Base-by-base conservation (phyloP, 352 stramenopile genomes). In the Sclerospora graminicola region DNA sequence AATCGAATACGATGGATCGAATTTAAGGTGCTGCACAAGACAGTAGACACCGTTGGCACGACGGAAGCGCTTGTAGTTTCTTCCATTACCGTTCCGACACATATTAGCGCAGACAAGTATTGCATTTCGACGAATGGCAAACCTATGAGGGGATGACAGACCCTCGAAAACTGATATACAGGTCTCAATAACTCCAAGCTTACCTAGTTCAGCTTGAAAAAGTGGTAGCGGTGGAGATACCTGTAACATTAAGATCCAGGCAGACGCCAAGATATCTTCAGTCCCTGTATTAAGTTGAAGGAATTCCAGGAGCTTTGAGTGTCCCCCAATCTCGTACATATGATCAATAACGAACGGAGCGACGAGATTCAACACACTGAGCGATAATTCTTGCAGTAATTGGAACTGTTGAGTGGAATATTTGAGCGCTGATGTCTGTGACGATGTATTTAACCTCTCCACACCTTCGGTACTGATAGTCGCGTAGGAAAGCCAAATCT, bases 241-340 rank as follows among this genome's bases (percentile, higher is more conserved):
- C 8, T 85, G 70, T 1, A 71, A 19, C 31, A 83, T 52, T n/a
- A 88, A 44, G 13, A 82, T 28, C 73, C 76, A 88, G 0, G 65
- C n/a, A n/a, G n/a, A n/a, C n/a, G n/a, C n/a, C n/a, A n/a, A n/a
- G n/a, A n/a, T n/a, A n/a, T n/a, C n/a, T 57, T 83, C 57, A 4
- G 11, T 66, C 18, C 52, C 54, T 9, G 50, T 50, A 14, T 60
- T 64, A 6, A 55, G 24, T 9, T 76, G 51, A 5, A 89, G 51
- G 32, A 74, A 86, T 6, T 69, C 54, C 5, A 90, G 38, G 7
- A 88, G 45, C 10, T 51, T 45, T 0, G 40, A 23, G 31, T 89
- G 75, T 2, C 64, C 79, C 1, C 59, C 39, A 20, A 84, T 41
- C 13, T 84, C 71, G 41, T 70, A 72, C 15, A 85, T 69, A 18